phyloP scores from a whole-genome alignment of 106 monocot species.

The Platanthera guangdongensis region DNA sequence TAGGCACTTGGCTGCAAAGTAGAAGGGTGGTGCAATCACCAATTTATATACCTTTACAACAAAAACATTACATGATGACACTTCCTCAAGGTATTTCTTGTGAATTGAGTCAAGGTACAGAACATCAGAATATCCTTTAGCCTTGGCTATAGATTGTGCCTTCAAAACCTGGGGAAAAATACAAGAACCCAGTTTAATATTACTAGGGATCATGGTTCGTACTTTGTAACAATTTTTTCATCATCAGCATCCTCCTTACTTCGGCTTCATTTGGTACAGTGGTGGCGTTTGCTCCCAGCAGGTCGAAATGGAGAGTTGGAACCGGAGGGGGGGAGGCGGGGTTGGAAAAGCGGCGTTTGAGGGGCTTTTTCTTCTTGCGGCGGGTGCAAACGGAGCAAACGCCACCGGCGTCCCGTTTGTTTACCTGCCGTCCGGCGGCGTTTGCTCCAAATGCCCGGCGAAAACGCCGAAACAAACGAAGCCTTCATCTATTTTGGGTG shows the following conservation, averaged over 20 bases:
- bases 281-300: too few species aligned
- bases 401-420: too few species aligned
- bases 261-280: too few species aligned
- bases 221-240: background rate
- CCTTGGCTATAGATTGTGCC: constrained; percentile 60
- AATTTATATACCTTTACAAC: constrained; percentile 5
- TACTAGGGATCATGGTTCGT: background rate
- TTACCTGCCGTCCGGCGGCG: too few species aligned
- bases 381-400: too few species aligned
- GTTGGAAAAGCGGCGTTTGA: too few species aligned
- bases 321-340: too few species aligned
- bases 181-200: background rate
- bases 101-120: constrained; percentile 73
- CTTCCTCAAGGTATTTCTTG: constrained; percentile 79
- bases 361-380: too few species aligned
- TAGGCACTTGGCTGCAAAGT: background rate
- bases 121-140: constrained; percentile 73
- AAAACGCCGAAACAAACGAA: too few species aligned
- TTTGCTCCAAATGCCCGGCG: too few species aligned
- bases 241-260: background rate
- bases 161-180: constrained; percentile 20
- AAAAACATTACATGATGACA: constrained; percentile 74
- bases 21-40: background rate
- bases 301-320: too few species aligned
- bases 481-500: background rate